These are phyloP conservation scores for Cerioporus squamosus DNA, from an alignment of 1,284 basidiomycete species.

Conservation along the genomic window DNA sequence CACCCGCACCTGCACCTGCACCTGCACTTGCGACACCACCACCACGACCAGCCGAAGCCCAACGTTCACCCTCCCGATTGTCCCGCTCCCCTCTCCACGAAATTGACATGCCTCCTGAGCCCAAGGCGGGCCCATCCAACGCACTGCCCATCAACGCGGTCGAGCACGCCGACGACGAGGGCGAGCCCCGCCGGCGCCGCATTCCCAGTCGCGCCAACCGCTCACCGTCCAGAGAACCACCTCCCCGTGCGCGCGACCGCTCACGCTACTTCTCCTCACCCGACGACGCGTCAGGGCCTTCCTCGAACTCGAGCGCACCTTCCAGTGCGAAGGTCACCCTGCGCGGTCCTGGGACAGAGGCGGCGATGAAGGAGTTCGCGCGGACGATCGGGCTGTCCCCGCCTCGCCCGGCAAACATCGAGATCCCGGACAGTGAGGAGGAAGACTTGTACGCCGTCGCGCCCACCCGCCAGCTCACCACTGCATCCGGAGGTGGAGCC, in stretches of 20 bases:
- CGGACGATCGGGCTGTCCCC: slow-evolving; percentile 27
- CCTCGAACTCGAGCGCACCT: slow-evolving; percentile 1
- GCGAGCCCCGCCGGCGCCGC: slow-evolving; percentile 47
- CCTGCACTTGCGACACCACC: not conserved
- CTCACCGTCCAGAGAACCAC: slow-evolving; percentile 32
- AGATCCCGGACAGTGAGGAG: slow-evolving; percentile 20
- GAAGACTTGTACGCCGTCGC: slow-evolving; percentile 17
- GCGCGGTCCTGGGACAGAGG: slow-evolving; percentile 11
- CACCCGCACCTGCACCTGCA: slow-evolving; percentile 1
- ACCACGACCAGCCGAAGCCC: not conserved
- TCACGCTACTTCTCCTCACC: slow-evolving; percentile 23
- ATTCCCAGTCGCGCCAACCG: slow-evolving; percentile 25
- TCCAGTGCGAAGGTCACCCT: not conserved
- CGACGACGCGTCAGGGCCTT: not conserved
- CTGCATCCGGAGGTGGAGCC: not conserved
- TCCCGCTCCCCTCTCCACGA: slow-evolving; percentile 31
- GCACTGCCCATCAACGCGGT: not conserved
- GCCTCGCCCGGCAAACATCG: slow-evolving; percentile 16
- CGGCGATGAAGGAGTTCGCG: slow-evolving; percentile 17
- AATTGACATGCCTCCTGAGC: slow-evolving; percentile 25
- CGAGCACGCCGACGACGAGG: slow-evolving; percentile 45
- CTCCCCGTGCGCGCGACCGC: slow-evolving; percentile 20
- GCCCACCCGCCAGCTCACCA: not conserved
- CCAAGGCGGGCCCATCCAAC: slow-evolving; percentile 25
- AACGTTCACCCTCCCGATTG: not conserved